A percentile compares a stretch with the other conserved stretches of the same genome.
Evolutionary conservation across 805 yeast genomes (phyloP).

Genomic region (Candida ortonii): DNA sequence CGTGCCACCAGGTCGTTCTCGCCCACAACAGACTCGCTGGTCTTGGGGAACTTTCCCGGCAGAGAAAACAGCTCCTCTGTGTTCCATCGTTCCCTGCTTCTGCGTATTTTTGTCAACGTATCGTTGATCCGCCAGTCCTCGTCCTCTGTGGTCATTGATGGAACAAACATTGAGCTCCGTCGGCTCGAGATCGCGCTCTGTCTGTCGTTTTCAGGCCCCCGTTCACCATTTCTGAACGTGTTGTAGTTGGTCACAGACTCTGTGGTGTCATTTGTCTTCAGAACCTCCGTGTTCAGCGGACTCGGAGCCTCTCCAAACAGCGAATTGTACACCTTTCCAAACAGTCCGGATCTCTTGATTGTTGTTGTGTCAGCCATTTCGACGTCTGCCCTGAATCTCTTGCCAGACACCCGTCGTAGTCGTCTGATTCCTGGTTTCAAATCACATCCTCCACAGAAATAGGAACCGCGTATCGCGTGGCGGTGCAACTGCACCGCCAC

Average conservation of each 20-base stretch:
- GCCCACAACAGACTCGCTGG: not conserved
- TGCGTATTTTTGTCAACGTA: slow-evolving; percentile 22
- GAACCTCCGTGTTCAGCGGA: slow-evolving; percentile 17
- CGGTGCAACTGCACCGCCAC: too few relatives aligned
- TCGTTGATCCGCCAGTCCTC: slow-evolving; percentile 19
- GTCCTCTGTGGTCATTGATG: slow-evolving; percentile 21
- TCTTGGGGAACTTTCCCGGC: slow-evolving; percentile 19
- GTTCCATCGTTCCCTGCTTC: slow-evolving; percentile 18
- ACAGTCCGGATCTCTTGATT: slow-evolving; percentile 12
- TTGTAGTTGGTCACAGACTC: slow-evolving; percentile 9
- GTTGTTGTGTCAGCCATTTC: slow-evolving; percentile 12
- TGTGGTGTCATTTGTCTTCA: slow-evolving; percentile 10
- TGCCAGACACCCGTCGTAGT: too few relatives aligned
- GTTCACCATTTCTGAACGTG: slow-evolving; percentile 10
- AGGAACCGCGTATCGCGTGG: too few relatives aligned
- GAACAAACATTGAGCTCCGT: slow-evolving; percentile 20
- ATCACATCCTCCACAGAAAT: too few relatives aligned
- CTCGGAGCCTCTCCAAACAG: slow-evolving; percentile 18
- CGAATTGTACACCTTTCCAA: slow-evolving; percentile 21
- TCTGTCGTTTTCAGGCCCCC: slow-evolving; percentile 20
- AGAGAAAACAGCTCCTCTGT: slow-evolving; percentile 11
- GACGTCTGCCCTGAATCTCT: too few relatives aligned
- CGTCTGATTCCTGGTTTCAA: too few relatives aligned
- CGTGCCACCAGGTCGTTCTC: slow-evolving; percentile 5
- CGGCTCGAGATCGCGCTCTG: slow-evolving; percentile 18